Evolutionary conservation across 768 basidiomycete species (phyloP).

Genomic region (Amanita muscaria): DNA sequence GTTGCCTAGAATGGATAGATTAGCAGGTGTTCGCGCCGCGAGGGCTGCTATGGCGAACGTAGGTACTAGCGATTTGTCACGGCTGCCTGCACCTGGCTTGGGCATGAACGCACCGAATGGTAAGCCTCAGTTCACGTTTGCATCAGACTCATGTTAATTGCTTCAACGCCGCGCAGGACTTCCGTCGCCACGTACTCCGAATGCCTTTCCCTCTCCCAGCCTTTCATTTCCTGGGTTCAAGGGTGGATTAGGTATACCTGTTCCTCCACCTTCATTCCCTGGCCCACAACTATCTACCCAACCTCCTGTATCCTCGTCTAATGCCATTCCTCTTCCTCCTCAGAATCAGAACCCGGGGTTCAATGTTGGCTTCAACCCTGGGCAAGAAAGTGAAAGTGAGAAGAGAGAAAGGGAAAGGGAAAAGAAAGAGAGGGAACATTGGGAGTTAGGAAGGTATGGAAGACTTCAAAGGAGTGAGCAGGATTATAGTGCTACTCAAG

Average conservation of each 20-base stretch:
- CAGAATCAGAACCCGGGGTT: too few relatives aligned
- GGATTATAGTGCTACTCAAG: too few relatives aligned
- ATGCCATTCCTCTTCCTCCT: too few relatives aligned
- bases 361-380: too few relatives aligned
- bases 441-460: slow-evolving; percentile 4
- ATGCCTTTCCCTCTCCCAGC: neutral
- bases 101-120: neutral
- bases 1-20: neutral
- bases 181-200: neutral
- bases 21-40: slow-evolving; percentile 3
- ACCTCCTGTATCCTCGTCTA: too few relatives aligned
- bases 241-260: neutral
- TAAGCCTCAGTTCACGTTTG: neutral
- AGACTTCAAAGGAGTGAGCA: neutral
- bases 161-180: neutral
- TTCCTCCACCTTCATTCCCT: neutral
- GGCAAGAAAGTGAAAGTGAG: neutral
- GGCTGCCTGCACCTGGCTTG: too few relatives aligned
- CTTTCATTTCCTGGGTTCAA: neutral
- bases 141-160: neutral
- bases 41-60: neutral
- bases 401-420: neutral
- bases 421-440: slow-evolving; percentile 1
- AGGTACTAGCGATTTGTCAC: neutral
- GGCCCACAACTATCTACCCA: neutral